A percentile compares a stretch with the other conserved stretches of the same genome.
These are phyloP conservation scores for Ilyonectria destructans DNA, from an alignment of 2,329 filamentous ascomycete genomes.

Conservation along the genomic window DNA sequence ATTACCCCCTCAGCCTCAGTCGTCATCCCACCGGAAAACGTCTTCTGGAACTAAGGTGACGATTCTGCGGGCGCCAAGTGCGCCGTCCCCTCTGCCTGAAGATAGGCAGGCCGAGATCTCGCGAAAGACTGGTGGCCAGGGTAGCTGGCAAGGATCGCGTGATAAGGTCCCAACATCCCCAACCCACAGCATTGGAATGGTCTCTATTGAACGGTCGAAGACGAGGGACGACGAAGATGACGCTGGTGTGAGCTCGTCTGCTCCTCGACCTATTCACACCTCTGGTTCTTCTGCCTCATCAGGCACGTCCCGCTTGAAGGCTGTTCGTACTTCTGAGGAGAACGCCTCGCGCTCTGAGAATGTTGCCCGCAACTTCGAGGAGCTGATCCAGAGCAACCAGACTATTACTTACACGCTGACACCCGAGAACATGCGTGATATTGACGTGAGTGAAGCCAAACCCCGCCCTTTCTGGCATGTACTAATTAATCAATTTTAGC, in stretches of 20 bases:
- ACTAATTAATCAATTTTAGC: conserved; percentile 52
- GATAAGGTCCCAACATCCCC: conserved; percentile 47
- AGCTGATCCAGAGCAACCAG: conserved; percentile 86
- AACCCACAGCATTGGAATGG: conserved; percentile 56
- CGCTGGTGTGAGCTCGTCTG: conserved; percentile 35
- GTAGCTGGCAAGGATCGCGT: conserved; percentile 41
- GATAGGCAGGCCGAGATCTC: conserved; percentile 56
- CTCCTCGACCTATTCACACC: conserved; percentile 61
- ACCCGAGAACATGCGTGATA: conserved; percentile 83
- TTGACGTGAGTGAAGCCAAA: conserved; percentile 71
- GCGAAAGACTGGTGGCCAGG: conserved; percentile 49
- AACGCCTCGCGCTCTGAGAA: conserved; percentile 67
- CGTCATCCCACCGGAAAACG: conserved; percentile 39
- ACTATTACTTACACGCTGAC: conserved; percentile 89
- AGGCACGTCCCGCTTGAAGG: conserved; percentile 66
- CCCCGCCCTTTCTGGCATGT: not conserved
- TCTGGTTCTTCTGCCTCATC: conserved; percentile 70
- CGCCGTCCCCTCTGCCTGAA: conserved; percentile 50
- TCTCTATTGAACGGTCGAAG: conserved; percentile 58
- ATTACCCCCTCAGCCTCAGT: conserved; percentile 31
- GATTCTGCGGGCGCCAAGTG: conserved; percentile 52
- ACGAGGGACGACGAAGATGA: conserved; percentile 57
- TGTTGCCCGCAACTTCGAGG: conserved; percentile 80
- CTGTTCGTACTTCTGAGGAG: conserved; percentile 73
- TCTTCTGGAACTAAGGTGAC: conserved; percentile 55